Base-by-base conservation (phyloP, 805 yeast species). In the Priceomyces medius region DNA sequence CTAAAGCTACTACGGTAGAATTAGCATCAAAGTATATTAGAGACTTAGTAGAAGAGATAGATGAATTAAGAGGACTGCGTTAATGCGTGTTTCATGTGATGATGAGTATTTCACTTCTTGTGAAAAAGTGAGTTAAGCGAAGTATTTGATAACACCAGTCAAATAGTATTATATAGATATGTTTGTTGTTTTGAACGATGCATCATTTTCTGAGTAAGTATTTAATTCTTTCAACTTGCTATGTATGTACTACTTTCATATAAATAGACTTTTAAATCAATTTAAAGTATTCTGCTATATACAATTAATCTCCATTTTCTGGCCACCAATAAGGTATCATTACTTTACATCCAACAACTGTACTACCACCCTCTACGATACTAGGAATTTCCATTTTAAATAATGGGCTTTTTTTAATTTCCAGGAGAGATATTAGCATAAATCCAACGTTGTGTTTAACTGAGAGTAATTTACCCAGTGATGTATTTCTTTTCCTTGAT, bases 1-100 rank as follows among this genome's bases (percentile, higher is more conserved):
- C 95, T 20, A 91, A 91, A 56, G 98, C 98, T 2, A 89, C 95
- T 2, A 91, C 97, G 0, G 97, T 93, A 3, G 99, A 91, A 60
- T 69, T 88, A 55, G 96, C 97, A 0, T 80, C 85, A 19, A 66
- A 66, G 17, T 87, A 85, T 56, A 89, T 91, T 26, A 45, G 58
- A 27, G 64, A 59, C 13, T 55, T 70, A 36, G 38, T 56, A 33
- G 42, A 46, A 4, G 71, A 69, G 46, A 38, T 68, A 19, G 64
- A 63, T 2, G 51, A 46, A 13, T 35, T 53, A 38, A 32, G 19
- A 32, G 14, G 16, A 13, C 35, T 19, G 35, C 24, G 7, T 5
- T 32, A 32, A 32, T 21, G 14, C 35, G 3, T 12, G 20, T 13
- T 32, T 10, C 21, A 5, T 12, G 20, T 31, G n/a, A 28, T 23